Base-by-base conservation (phyloP, 169 alveolate species). In the Plasmodium ovale region DNA sequence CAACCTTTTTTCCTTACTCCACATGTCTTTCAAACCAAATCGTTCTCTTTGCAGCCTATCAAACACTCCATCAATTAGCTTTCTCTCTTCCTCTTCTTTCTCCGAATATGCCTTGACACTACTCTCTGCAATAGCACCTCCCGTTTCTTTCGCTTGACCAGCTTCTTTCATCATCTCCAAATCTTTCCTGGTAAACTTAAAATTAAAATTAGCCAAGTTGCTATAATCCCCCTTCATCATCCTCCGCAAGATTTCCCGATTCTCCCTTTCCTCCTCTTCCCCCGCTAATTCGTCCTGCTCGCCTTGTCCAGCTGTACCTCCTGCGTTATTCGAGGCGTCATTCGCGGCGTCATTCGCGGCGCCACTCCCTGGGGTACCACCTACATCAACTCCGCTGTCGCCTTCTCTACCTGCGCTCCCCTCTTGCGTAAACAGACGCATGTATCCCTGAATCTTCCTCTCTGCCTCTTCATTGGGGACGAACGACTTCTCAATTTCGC, bases 361-460 rank as follows among this genome's bases (percentile, higher is more conserved):
- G 0, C 25, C 67, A 37, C 12, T 37, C 14, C 29, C 1, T 23
- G 9, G 0, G 6, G 7, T 31, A 65, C 0, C n/a, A 23, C 37
- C 56, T 23, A 0, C 0, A 23, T 6, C 27, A 27, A 9, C 60
- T 25, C 31, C 58, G 14, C 14, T 37, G 31, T 29, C 29, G 4
- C 51, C 23, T 37, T 0, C n/a, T 1, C 31, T 29, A 10, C 29
- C 25, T 1, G 62, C 59, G 42, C 84, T 89, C 19, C 69, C 94
- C 37, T 87, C 65, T 35, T 87, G 69, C 23, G 74, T 87, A 14
- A 71, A 72, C 27, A 87, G 31, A 54, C 67, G 64, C 23, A 87
- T 73, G 27, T 89, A 82, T 33, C 79, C 93, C 29, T 72, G 90
- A 16, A 89, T 65, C 14, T 82, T 65, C 31, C 29, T 65, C 47